phyloP scores from a whole-genome alignment of 2,329 filamentous ascomycete genomes.

The Penicillium palitans region DNA sequence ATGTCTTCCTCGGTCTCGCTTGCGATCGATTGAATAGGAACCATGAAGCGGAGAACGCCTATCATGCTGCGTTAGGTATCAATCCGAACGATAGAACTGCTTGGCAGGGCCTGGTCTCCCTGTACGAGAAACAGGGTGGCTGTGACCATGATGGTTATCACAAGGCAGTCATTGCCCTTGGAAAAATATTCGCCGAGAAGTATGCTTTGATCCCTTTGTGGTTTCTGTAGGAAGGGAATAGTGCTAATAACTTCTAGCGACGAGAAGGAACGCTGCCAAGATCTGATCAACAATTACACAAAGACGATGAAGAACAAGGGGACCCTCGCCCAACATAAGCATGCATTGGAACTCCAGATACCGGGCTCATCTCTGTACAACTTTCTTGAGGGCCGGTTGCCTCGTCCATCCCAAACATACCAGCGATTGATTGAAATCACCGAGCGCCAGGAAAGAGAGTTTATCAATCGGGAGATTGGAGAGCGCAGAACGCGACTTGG shows the following conservation, averaged over 20 bases:
- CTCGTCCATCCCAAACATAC: constrained; percentile 77
- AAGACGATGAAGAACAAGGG: constrained; percentile 72
- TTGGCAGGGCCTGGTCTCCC: constrained; percentile 83
- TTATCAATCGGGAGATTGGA: constrained; percentile 84
- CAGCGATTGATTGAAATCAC: constrained; percentile 78
- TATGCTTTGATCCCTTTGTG: constrained; percentile 41
- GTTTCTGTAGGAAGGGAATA: not conserved
- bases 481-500: constrained; percentile 86
- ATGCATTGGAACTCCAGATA: constrained; percentile 72
- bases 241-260: constrained; percentile 45
- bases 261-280: constrained; percentile 59
- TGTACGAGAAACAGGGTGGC: constrained; percentile 76
- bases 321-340: constrained; percentile 69
- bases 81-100: constrained; percentile 77
- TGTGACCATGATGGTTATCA: constrained; percentile 73
- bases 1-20: constrained; percentile 85
- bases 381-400: constrained; percentile 79
- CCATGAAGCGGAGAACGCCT: constrained; percentile 74
- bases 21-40: constrained; percentile 72
- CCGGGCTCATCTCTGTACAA: constrained; percentile 79
- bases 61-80: constrained; percentile 68
- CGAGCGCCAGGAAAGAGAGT: constrained; percentile 82
- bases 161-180: constrained; percentile 69
- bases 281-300: constrained; percentile 75
- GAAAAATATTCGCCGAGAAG: constrained; percentile 68